These are phyloP conservation scores for Boletus subparvulus DNA, from an alignment of 768 basidiomycete genomes.

Conservation along the genomic window DNA sequence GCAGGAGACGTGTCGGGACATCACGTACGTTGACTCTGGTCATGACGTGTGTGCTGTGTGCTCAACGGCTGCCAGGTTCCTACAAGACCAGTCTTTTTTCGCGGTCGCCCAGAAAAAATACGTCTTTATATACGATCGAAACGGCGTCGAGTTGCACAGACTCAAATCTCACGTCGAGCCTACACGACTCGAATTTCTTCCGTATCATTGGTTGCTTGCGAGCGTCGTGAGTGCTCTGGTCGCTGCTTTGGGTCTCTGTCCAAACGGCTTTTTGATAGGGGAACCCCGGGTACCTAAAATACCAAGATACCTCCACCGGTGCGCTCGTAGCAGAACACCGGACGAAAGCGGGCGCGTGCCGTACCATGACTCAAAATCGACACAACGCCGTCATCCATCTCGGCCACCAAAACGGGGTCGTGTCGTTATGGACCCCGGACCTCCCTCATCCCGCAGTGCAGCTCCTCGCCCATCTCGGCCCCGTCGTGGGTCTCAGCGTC, in stretches of 20 bases:
- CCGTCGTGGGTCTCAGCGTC: slow-evolving; percentile 75
- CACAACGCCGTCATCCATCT: slow-evolving; percentile 95
- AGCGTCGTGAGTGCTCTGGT: slow-evolving; percentile 58
- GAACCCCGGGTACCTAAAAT: slow-evolving; percentile 88
- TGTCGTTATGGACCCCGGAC: slow-evolving; percentile 98
- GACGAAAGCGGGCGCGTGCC: slow-evolving; percentile 84
- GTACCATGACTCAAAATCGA: slow-evolving; percentile 83
- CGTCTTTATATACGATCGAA: slow-evolving; percentile 92
- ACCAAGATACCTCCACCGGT: slow-evolving; percentile 96
- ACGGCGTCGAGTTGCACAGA: slow-evolving; percentile 90
- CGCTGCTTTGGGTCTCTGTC: background rate
- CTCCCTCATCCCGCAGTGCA: slow-evolving; percentile 89
- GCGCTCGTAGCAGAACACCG: slow-evolving; percentile 82
- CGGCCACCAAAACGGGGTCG: slow-evolving; percentile 92
- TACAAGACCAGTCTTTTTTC: slow-evolving; percentile 91
- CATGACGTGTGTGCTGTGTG: background rate
- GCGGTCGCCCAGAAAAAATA: slow-evolving; percentile 97
- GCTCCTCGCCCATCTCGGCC: slow-evolving; percentile 87
- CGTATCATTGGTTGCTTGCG: slow-evolving; percentile 93
- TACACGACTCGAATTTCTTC: slow-evolving; percentile 86
- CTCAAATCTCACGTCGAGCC: slow-evolving; percentile 86
- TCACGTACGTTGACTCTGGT: slow-evolving; percentile 59
- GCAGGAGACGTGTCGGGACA: slow-evolving; percentile 87
- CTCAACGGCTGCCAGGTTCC: slow-evolving; percentile 52
- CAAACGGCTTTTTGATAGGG: slow-evolving; percentile 46